These are phyloP conservation scores for Penicillium samsonianum DNA, from an alignment of 495 filamentous ascomycete species.

Conservation along the genomic window DNA sequence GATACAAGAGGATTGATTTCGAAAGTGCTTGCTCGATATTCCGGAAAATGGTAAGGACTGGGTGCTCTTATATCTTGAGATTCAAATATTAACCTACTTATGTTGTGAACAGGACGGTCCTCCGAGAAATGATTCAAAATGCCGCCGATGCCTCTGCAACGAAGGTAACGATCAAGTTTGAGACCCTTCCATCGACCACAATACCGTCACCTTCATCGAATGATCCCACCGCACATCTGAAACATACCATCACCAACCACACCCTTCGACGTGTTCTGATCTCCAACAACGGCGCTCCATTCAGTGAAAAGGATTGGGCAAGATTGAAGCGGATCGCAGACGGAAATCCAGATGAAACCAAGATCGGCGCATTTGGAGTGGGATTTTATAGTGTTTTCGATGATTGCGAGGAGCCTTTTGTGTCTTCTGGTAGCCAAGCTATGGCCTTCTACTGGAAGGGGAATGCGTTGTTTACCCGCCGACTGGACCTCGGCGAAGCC, in stretches of 20 bases:
- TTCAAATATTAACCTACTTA: slow-evolving; percentile 9
- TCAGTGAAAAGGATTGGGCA: slow-evolving; percentile 86
- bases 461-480: slow-evolving; percentile 88
- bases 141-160: slow-evolving; percentile 92
- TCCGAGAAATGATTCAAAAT: slow-evolving; percentile 96
- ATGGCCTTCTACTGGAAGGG: slow-evolving; percentile 99
- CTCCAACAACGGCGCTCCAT: slow-evolving; percentile 84
- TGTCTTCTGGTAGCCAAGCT: slow-evolving; percentile 83
- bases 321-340: slow-evolving; percentile 95
- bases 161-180: slow-evolving; percentile 86
- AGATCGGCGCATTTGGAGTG: slow-evolving; percentile 98
- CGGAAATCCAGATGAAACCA: slow-evolving; percentile 97
- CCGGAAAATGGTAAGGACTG: slow-evolving; percentile 71
- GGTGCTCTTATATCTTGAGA: neutral
- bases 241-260: slow-evolving; percentile 79
- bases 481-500: slow-evolving; percentile 64
- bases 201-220: slow-evolving; percentile 69
- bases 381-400: slow-evolving; percentile 99
- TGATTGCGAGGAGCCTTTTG: slow-evolving; percentile 95
- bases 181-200: slow-evolving; percentile 77
- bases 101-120: slow-evolving; percentile 52
- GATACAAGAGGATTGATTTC: slow-evolving; percentile 96
- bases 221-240: slow-evolving; percentile 68
- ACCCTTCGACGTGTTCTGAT: slow-evolving; percentile 82
- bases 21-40: slow-evolving; percentile 94